These are phyloP conservation scores for Colletotrichum sp. DNA, from an alignment of 2,329 filamentous ascomycete genomes.

Conservation along the genomic window DNA sequence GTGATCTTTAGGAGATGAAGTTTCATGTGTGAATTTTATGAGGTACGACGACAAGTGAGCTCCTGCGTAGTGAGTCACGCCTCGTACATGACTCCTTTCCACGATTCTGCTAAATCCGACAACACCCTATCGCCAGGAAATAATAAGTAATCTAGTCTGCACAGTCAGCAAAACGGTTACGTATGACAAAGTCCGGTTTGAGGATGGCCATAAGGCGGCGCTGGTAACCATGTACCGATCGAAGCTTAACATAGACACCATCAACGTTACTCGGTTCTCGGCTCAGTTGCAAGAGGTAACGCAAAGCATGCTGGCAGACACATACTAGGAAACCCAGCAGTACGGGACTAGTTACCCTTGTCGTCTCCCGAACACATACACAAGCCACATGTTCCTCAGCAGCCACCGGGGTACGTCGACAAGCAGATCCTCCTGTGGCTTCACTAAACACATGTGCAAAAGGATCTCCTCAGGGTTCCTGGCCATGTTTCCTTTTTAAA, in stretches of 20 bases:
- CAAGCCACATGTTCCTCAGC: background rate
- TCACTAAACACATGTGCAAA: background rate
- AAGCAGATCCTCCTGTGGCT: background rate
- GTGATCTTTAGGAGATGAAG: fast-evolving
- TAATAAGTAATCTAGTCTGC: background rate
- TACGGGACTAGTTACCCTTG: background rate
- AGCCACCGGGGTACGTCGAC: background rate
- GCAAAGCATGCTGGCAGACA: background rate
- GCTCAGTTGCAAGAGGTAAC: background rate
- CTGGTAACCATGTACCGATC: background rate
- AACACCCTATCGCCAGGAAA: background rate
- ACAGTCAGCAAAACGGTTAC: background rate
- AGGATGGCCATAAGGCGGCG: background rate
- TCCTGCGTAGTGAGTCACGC: background rate
- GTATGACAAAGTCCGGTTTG: background rate
- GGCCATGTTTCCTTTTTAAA: background rate
- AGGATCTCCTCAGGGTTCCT: background rate
- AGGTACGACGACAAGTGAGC: background rate
- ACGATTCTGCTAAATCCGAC: background rate
- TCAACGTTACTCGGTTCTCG: background rate
- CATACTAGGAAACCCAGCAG: background rate
- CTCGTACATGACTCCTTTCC: background rate
- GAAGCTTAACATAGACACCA: background rate
- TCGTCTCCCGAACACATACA: background rate
- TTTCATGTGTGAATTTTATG: background rate